Percentiles rank a stretch among this genome's conserved stretches.
Evolutionary conservation across 2,329 filamentous ascomycete genomes (phyloP).

Genomic region (Fusarium buxicola): DNA sequence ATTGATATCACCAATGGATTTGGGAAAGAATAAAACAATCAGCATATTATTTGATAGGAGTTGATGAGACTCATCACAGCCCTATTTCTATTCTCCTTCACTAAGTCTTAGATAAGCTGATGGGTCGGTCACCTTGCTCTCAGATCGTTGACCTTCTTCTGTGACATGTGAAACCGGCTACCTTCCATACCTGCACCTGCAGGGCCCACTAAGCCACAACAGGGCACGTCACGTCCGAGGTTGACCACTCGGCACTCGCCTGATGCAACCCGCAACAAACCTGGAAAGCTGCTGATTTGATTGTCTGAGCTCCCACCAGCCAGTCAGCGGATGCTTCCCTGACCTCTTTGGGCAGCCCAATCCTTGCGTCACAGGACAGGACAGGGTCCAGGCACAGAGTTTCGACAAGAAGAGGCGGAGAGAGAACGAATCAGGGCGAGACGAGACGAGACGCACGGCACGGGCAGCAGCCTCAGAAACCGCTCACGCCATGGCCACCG

Average conservation of each 20-base stretch:
- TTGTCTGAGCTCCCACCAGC: slow-evolving; percentile 11
- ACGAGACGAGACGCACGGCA: slow-evolving; percentile 6
- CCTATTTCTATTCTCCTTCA: too few species aligned
- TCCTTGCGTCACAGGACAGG: slow-evolving; percentile 36
- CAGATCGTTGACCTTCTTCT: slow-evolving; percentile 1
- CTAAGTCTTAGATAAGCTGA: too few species aligned
- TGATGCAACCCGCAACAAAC: slow-evolving; percentile 36
- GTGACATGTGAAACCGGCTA: slow-evolving; percentile 39
- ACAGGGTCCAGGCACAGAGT: slow-evolving; percentile 25
- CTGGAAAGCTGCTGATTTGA: slow-evolving; percentile 22
- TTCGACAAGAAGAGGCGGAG: slow-evolving; percentile 10
- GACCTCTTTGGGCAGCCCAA: slow-evolving; percentile 30
- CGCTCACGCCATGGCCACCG: slow-evolving; percentile 39
- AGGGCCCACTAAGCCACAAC: slow-evolving; percentile 14
- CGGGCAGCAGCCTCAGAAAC: background rate
- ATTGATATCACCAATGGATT: too few species aligned
- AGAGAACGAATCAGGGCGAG: slow-evolving; percentile 29
- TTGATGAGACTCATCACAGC: too few species aligned
- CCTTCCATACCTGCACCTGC: background rate
- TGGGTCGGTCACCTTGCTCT: too few species aligned
- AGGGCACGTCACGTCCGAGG: slow-evolving; percentile 8
- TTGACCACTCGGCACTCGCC: slow-evolving; percentile 32
- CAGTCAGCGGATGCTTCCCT: slow-evolving; percentile 16
- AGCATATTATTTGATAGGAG: too few species aligned
- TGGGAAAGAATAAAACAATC: too few species aligned